These are phyloP conservation scores for Kodamaea sp. DNA, from an alignment of 1,139 yeast genomes.

Conservation along the genomic window DNA sequence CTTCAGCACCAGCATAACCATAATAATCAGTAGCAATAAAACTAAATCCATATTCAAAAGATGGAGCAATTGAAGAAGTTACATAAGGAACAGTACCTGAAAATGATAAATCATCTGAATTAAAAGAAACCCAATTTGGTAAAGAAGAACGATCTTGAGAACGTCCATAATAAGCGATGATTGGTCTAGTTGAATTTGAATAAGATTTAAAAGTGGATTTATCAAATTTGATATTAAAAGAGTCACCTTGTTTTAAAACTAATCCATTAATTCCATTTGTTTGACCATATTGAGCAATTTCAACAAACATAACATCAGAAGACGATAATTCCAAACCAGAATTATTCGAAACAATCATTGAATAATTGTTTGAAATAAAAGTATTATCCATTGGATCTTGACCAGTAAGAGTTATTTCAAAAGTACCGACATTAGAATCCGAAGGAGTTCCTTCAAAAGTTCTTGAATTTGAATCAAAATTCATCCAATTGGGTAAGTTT, in stretches of 20 bases:
- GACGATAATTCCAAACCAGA: conserved; percentile 48
- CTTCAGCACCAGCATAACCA: conserved; percentile 72
- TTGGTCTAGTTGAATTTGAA: conserved; percentile 40
- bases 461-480: conserved; percentile 59
- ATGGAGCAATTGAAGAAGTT: conserved; percentile 84
- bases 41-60: conserved; percentile 65
- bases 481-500: conserved; percentile 72
- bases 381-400: conserved; percentile 53
- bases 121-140: conserved; percentile 84
- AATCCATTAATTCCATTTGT: conserved; percentile 75
- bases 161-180: conserved; percentile 78
- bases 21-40: conserved; percentile 75
- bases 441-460: conserved; percentile 71
- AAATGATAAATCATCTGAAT: conserved; percentile 60
- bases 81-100: conserved; percentile 87
- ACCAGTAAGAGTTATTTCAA: conserved; percentile 55
- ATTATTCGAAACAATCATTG: conserved; percentile 55
- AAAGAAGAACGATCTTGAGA: conserved; percentile 78
- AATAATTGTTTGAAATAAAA: conserved; percentile 43
- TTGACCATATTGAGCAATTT: conserved; percentile 54
- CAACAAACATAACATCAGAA: conserved; percentile 39
- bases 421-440: conserved; percentile 38
- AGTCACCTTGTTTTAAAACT: conserved; percentile 66
- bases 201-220: conserved; percentile 50
- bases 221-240: conserved; percentile 62